phyloP scores from a whole-genome alignment of 371 early-diverging fungal species.

The Mucor plumbeus region DNA sequence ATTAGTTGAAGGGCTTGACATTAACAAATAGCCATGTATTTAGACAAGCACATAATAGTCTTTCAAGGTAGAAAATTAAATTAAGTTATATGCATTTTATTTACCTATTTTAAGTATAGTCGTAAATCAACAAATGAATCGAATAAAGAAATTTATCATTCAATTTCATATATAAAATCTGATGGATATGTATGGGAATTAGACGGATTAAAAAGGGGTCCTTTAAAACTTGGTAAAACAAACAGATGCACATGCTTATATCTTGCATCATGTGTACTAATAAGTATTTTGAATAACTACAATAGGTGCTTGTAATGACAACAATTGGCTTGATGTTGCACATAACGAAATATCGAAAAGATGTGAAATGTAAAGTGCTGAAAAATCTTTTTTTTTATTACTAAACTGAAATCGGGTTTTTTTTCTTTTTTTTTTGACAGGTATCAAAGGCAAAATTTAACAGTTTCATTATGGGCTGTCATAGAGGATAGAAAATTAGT shows the following conservation, averaged over 20 bases:
- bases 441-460: slow-evolving; percentile 16
- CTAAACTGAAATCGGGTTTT: too few species aligned
- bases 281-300: not conserved
- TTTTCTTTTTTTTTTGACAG: slow-evolving; percentile 22
- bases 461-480: slow-evolving; percentile 27
- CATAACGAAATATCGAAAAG: slow-evolving; percentile 18
- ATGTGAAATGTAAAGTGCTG: slow-evolving; percentile 20
- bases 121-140: not conserved
- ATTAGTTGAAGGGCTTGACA: slow-evolving; percentile 17
- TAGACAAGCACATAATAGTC: slow-evolving; percentile 22
- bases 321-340: slow-evolving; percentile 21
- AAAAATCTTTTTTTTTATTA: too few species aligned
- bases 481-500: slow-evolving; percentile 27
- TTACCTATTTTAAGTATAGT: not conserved
- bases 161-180: slow-evolving; percentile 37
- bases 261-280: not conserved
- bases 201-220: slow-evolving; percentile 51
- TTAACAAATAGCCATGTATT: slow-evolving; percentile 20
- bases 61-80: slow-evolving; percentile 13
- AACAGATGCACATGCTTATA: slow-evolving; percentile 1
- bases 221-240: slow-evolving; percentile 36
- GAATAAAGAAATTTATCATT: slow-evolving; percentile 37
- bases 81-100: not conserved
- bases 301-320: slow-evolving; percentile 21
- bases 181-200: slow-evolving; percentile 54